phyloP scores from a whole-genome alignment of 257 asterid genomes.

The Nicotiana undulata region DNA sequence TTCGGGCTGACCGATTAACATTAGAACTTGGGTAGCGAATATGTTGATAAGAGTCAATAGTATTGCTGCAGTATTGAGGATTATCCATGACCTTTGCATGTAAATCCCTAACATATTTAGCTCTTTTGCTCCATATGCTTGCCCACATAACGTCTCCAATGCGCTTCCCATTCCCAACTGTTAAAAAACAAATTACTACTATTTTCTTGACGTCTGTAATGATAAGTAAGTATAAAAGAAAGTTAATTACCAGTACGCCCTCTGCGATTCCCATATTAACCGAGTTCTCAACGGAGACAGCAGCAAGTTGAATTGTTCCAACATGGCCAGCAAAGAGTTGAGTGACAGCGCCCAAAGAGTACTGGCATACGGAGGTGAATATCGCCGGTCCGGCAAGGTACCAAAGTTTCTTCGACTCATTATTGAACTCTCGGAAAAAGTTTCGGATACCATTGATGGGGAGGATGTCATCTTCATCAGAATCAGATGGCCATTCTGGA shows the following conservation, averaged over 20 bases:
- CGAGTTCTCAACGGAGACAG: conserved; percentile 10
- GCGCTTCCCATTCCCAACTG: conserved; percentile 22
- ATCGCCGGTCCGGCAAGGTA: conserved; percentile 14
- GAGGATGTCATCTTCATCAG: conserved; percentile 7
- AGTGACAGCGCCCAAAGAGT: conserved; percentile 9
- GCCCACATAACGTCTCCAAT: conserved; percentile 18
- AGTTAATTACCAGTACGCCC: conserved; percentile 9
- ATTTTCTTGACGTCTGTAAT: too few species aligned
- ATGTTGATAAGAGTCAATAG: not conserved
- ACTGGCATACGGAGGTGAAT: conserved; percentile 3
- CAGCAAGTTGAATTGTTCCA: conserved; percentile 15
- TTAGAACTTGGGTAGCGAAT: conserved; percentile 9
- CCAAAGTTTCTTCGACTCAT: conserved; percentile 9
- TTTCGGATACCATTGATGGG: not conserved
- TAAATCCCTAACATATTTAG: conserved; percentile 10
- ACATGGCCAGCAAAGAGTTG: conserved; percentile 12
- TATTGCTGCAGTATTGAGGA: not conserved
- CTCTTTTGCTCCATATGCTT: conserved; percentile 16
- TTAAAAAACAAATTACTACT: too few species aligned
- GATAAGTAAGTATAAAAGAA: not conserved
- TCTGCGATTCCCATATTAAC: conserved; percentile 11
- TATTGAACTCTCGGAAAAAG: not conserved
- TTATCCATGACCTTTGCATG: conserved; percentile 22
- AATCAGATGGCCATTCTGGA: not conserved
- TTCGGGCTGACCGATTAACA: not conserved